Evolutionary conservation across 257 asterid species (phyloP), one percentile per base, ranked within the genome.

Genomic region (Echium plantagineum): DNA sequence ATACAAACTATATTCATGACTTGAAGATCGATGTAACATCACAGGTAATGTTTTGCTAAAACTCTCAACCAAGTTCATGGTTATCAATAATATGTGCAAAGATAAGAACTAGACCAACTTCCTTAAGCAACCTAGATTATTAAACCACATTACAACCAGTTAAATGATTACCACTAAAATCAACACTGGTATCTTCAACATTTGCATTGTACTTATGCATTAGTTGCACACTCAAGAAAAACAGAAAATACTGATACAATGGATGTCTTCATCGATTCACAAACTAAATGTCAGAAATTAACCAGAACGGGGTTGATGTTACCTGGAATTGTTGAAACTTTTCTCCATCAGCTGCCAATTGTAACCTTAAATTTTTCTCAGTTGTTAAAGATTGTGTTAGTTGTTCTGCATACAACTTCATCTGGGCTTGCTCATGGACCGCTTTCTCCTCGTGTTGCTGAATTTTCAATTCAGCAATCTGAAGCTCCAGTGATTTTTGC

Each of bases 291-390:
- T 24, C 13, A 30, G 12, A 57, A 28, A n/a, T 21, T 6, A 59
- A 53, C 57, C 18, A 55, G 54, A 54, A 35, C n/a, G 32, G 20
- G 60, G 31, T 46, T 17, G 46, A 19, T 53, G 66, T 66, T 61
- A 86, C 99, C 97, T 93, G 99, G 74, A 93, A 93, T 58, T 89
- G 96, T 70, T 89, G 97, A 81, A 93, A 93, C 78, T 93, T 93
- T 75, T 89, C 99, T 57, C 99, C 95, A 61, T 93, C 99, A 49
- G 94, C 89, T 52, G 96, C 86, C 73, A 93, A 69, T 73, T 93
- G 99, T 68, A 78, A 68, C 82, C 97, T 82, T 83, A 93, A 80
- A 80, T 83, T 93, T 78, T 89, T 89, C 80, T 93, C 99, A 22
- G 99, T 93, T 48, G 85, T 79, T 66, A 93, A 72, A 60, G 89